These are phyloP conservation scores for Ustilago xerochloae DNA, from an alignment of 1,284 basidiomycete genomes.

Conservation along the genomic window DNA sequence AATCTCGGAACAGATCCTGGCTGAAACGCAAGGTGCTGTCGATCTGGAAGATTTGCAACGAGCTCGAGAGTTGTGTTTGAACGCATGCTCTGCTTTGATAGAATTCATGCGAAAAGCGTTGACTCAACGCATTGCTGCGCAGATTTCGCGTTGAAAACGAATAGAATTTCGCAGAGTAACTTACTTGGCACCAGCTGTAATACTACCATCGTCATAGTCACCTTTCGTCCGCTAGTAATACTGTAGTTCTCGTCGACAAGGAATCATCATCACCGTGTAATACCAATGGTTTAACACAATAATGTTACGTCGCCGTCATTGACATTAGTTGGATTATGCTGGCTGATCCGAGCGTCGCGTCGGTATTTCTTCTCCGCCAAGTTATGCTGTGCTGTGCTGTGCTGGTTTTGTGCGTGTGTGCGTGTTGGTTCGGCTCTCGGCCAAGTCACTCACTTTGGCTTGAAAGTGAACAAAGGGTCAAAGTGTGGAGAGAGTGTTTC, in stretches of 20 bases:
- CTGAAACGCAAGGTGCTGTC: conserved; percentile 39
- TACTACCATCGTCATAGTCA: neutral
- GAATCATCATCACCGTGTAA: too few species aligned
- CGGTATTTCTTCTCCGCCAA: too few species aligned
- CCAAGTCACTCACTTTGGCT: too few species aligned
- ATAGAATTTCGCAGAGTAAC: too few species aligned
- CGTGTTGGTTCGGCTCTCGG: neutral
- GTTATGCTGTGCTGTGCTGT: neutral
- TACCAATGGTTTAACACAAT: too few species aligned
- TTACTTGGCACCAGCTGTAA: too few species aligned
- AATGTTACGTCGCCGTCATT: neutral
- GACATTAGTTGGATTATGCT: neutral
- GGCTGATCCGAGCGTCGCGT: neutral
- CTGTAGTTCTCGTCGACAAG: neutral
- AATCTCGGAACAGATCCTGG: conserved; percentile 40
- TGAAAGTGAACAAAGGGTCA: neutral
- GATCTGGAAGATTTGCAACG: conserved; percentile 31
- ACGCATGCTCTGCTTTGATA: conserved; percentile 23
- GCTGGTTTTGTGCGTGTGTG: neutral
- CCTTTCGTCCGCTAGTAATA: neutral
- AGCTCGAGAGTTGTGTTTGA: conserved; percentile 25
- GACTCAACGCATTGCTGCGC: conserved; percentile 16
- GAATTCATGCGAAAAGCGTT: conserved; percentile 23
- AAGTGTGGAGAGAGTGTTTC: neutral
- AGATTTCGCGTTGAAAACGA: conserved; percentile 1